Evolutionary conservation across 1,284 basidiomycete genomes (phyloP), one percentile per base, ranked within the genome.

Genomic region (Ceratobasidium sp.): DNA sequence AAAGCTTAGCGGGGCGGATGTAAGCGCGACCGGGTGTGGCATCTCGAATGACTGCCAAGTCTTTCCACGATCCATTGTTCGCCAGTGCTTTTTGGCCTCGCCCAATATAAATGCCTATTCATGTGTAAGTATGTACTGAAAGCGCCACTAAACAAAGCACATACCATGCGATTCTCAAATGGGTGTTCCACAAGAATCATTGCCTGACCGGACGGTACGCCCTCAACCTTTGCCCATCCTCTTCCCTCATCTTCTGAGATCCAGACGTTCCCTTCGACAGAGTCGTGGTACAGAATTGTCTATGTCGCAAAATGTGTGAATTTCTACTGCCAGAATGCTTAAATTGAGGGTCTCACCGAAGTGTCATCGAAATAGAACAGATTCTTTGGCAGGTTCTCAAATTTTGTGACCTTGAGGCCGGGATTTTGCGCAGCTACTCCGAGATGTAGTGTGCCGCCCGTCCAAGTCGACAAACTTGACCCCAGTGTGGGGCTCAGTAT

Each of bases 301-400:
- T 98, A 85, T 20, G 26, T 26, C 28, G 52, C 20, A n/a, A 62
- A n/a, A n/a, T n/a, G n/a, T n/a, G n/a, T 46, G 20, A 65, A 33
- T n/a, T 68, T 42, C 46, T 20, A 61, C 33, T 20, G 57, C 28
- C 38, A 67, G 42, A n/a, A 42, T 57, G n/a, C 59, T 28, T 54
- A 26, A 54, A 15, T 10, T 20, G 15, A 56, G 48, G 28, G 33
- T 48, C 70, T 80, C 80, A 96, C 95, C 56, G 92, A 85, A 6
- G 94, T 93, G 86, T 98, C 97, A 81, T 97, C 94, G 86, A 99
- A 97, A 88, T 96, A 98, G 87, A 94, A 93, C 73, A 98, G 84
- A 81, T 90, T 88, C n/a, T 89, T 88, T 0, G 97, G 96, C n/a
- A 95, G 86, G 84, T 94, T 94, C 50, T 85, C 83, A 77, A 90